Percentiles rank a stretch among this genome's conserved stretches.
Conservation (phyloP, 2,329 filamentous ascomycete species). For the Pyrenophora teres region DNA sequence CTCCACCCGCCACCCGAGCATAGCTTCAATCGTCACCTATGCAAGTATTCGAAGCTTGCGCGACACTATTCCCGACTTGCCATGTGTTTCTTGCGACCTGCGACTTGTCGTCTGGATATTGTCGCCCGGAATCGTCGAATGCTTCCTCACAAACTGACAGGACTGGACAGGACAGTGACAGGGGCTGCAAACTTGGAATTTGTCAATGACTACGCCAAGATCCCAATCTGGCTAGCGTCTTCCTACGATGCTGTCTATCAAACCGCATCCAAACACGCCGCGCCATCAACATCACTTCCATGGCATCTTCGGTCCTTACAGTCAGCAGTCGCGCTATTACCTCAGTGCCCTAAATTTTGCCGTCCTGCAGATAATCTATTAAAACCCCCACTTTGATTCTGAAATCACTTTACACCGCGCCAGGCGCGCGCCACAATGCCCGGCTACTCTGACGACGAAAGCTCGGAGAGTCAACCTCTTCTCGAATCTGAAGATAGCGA, state of each 20-base stretch:
- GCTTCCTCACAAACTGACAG: too few species aligned
- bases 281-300: conserved; percentile 14
- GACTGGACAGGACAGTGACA: too few species aligned
- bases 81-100: too few species aligned
- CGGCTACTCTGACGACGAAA: conserved; percentile 19
- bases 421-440: conserved; percentile 10
- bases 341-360: not conserved
- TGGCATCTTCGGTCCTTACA: conserved; percentile 13
- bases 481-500: conserved; percentile 28
- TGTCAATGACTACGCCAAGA: conserved; percentile 3
- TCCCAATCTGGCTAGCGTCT: not conserved
- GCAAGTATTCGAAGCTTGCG: not conserved
- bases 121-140: too few species aligned
- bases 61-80: not conserved
- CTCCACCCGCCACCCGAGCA: not conserved
- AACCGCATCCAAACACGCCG: conserved; percentile 1
- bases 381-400: conserved; percentile 7
- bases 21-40: too few species aligned
- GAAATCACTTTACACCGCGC: conserved; percentile 4
- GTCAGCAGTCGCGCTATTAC: not conserved
- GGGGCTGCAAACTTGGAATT: too few species aligned
- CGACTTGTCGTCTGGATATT: too few species aligned
- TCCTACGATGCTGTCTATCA: conserved; percentile 5
- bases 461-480: conserved; percentile 24
- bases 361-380: not conserved